phyloP scores from a whole-genome alignment of 129 eudicot species.

The Helianthus tuberosus region DNA sequence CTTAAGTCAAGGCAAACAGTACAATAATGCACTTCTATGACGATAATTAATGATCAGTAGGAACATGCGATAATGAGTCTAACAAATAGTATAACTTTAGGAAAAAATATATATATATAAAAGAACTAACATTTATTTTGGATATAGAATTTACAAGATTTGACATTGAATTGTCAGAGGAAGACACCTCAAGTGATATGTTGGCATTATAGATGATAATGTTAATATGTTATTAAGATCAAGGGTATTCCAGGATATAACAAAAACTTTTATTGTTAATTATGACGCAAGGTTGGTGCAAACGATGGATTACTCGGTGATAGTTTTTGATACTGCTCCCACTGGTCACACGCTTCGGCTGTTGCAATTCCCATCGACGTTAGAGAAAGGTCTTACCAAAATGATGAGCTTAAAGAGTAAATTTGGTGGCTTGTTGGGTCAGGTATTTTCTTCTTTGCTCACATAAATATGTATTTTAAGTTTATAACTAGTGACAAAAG shows the following conservation, averaged over 20 bases:
- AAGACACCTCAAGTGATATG: slow-evolving; percentile 4
- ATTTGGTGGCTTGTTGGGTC: slow-evolving; percentile 95
- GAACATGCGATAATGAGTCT: no score
- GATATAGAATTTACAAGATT: not conserved
- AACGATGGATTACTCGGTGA: slow-evolving; percentile 95
- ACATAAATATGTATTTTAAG: not conserved
- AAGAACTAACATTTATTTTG: not conserved
- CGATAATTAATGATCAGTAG: no score
- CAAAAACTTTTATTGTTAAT: slow-evolving; percentile 7
- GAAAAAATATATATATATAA: not conserved
- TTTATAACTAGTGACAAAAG: not conserved
- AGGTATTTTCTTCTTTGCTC: slow-evolving; percentile 46
- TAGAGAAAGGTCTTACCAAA: slow-evolving; percentile 88
- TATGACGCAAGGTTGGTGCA: slow-evolving; percentile 76
- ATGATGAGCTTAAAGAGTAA: slow-evolving; percentile 86
- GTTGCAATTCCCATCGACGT: slow-evolving; percentile 93
- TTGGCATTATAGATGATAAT: not conserved
- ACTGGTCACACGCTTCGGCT: slow-evolving; percentile 97
- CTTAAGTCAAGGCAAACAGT: no score
- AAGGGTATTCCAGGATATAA: not conserved
- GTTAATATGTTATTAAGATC: not conserved
- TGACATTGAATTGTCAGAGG: slow-evolving; percentile 8
- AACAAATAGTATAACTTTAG: not conserved
- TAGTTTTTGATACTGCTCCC: slow-evolving; percentile 99
- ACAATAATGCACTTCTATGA: no score